Conservation (phyloP, 2,329 filamentous ascomycete species). For the Pseudocercospora macadamiae region DNA sequence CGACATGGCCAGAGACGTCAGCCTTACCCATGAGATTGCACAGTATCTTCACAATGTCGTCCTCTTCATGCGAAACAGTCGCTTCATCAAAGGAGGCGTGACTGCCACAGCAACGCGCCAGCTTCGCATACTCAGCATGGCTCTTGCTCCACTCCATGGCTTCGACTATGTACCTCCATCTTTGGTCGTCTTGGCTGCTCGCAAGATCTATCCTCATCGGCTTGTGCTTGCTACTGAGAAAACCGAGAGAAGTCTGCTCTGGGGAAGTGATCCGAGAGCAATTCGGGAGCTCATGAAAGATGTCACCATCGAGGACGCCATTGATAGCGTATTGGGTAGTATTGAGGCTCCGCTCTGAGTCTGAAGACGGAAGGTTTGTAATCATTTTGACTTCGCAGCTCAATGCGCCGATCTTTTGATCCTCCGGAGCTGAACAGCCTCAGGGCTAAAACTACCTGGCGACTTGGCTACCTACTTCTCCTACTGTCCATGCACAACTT, state of each 20-base stretch:
- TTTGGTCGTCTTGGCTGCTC: conserved; percentile 77
- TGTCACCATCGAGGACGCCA: conserved; percentile 57
- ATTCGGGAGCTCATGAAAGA: conserved; percentile 68
- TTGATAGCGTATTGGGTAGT: conserved; percentile 61
- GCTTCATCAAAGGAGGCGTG: conserved; percentile 78
- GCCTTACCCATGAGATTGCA: conserved; percentile 73
- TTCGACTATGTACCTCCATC: conserved; percentile 82
- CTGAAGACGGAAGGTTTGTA: too few species aligned
- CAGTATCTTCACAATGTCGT: conserved; percentile 87
- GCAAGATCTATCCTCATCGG: conserved; percentile 86
- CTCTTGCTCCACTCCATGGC: conserved; percentile 79
- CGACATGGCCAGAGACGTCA: conserved; percentile 60
- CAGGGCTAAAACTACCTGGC: too few species aligned
- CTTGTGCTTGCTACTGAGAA: conserved; percentile 70
- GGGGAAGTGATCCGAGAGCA: conserved; percentile 78
- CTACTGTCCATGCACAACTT: too few species aligned
- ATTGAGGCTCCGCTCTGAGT: conserved; percentile 58
- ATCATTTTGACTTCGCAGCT: too few species aligned
- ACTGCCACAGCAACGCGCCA: conserved; percentile 78
- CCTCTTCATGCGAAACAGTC: conserved; percentile 83
- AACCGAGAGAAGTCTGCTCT: conserved; percentile 86
- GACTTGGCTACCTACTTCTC: too few species aligned
- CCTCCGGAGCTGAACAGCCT: too few species aligned
- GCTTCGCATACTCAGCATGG: conserved; percentile 59
- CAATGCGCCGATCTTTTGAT: too few species aligned